Percentiles rank a stretch among this genome's conserved stretches.
Conservation (phyloP, 495 filamentous ascomycete genomes). For the Lasiosphaeria ovina region DNA sequence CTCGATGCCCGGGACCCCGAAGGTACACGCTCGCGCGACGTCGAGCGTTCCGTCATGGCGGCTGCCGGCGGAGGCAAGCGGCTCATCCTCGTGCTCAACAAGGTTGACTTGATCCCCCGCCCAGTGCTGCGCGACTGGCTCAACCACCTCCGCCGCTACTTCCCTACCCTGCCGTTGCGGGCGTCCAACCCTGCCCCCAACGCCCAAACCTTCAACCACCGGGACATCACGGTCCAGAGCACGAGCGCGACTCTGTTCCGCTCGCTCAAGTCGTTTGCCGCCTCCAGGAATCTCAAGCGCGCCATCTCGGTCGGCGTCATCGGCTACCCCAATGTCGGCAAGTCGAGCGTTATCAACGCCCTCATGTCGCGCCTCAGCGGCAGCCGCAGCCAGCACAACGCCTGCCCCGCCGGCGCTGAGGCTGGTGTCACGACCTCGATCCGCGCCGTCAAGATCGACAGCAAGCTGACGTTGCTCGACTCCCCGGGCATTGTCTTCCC, state of each 20-base stretch:
- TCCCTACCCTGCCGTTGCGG: slow-evolving; percentile 89
- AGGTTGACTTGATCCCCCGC: slow-evolving; percentile 89
- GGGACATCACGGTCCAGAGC: slow-evolving; percentile 78
- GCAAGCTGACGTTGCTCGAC: slow-evolving; percentile 90
- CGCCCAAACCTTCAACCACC: slow-evolving; percentile 89
- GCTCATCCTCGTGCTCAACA: slow-evolving; percentile 92
- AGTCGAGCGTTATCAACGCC: slow-evolving; percentile 95
- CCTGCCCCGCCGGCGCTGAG: slow-evolving; percentile 87
- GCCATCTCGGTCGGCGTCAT: slow-evolving; percentile 90
- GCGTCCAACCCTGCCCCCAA: slow-evolving; percentile 81
- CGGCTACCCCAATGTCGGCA: slow-evolving; percentile 96
- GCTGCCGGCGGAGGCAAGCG: slow-evolving; percentile 80
- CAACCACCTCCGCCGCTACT: slow-evolving; percentile 78
- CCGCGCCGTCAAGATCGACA: slow-evolving; percentile 89
- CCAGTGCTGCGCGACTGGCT: slow-evolving; percentile 82
- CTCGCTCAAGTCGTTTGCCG: slow-evolving; percentile 87
- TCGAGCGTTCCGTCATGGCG: slow-evolving; percentile 86
- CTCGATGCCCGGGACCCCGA: slow-evolving; percentile 92
- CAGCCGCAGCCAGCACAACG: slow-evolving; percentile 51
- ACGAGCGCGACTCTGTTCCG: slow-evolving; percentile 87
- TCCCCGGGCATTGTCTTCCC: slow-evolving; percentile 97
- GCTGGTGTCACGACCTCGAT: slow-evolving; percentile 90
- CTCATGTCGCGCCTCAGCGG: slow-evolving; percentile 78
- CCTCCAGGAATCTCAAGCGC: slow-evolving; percentile 78
- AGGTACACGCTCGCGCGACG: slow-evolving; percentile 83